These are phyloP conservation scores for Mycena vitilis DNA, from an alignment of 768 basidiomycete species.

Conservation along the genomic window DNA sequence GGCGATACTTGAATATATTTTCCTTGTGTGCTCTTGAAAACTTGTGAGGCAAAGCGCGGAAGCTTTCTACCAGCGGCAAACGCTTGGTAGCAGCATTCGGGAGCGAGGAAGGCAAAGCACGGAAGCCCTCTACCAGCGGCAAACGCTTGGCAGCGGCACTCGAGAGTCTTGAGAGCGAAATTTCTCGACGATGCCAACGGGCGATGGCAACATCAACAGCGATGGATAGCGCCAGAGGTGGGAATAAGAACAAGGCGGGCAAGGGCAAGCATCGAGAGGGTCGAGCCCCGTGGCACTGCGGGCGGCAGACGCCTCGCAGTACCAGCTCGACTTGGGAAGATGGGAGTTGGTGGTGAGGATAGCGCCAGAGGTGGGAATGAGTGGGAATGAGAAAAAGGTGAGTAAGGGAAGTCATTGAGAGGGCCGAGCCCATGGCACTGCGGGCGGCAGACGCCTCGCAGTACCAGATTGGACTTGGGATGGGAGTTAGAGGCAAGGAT, in stretches of 20 bases:
- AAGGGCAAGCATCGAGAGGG: not conserved
- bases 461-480: too few relatives aligned
- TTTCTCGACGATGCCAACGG: not conserved
- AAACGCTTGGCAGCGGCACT: not conserved
- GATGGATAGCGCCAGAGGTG: not conserved
- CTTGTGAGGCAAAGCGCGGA: not conserved
- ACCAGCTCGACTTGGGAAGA: conserved; percentile 1
- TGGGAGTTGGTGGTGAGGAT: not conserved
- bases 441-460: too few relatives aligned
- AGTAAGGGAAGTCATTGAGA: too few relatives aligned
- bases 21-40: not conserved
- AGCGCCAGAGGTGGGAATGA: too few relatives aligned
- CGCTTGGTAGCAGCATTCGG: too few relatives aligned
- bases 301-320: conserved; percentile 8
- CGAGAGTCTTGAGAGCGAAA: conserved; percentile 1
- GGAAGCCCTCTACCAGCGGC: not conserved
- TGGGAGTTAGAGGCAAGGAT: too few relatives aligned
- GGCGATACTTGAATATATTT: not conserved
- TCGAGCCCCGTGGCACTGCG: not conserved
- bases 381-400: too few relatives aligned
- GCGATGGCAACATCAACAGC: not conserved
- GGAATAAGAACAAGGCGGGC: not conserved
- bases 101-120: not conserved
- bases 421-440: too few relatives aligned
- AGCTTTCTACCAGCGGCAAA: too few relatives aligned